Evolutionary conservation across 768 basidiomycete species (phyloP), one percentile per base, ranked within the genome.

Genomic region (Lactifluus volemus): DNA sequence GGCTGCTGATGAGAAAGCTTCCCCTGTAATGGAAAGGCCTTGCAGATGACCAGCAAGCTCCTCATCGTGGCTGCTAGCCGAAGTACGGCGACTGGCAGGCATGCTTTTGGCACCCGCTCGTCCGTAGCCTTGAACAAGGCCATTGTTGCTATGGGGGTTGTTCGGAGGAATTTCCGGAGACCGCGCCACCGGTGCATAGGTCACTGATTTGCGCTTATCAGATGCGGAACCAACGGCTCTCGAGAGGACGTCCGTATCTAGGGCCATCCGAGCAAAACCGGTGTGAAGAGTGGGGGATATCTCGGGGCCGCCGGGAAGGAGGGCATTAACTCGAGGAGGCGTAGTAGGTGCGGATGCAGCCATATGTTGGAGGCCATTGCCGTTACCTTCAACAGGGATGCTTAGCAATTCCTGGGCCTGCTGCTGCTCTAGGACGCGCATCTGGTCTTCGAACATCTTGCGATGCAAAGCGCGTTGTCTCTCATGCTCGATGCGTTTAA

Each of bases 391-490:
- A 70, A 81, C 82, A 39, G 88, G 88, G 67, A 92, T 80, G 66
- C 73, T 81, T 68, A 94, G 83, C 42, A 93, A 80, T 71, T 93
- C 90, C 65, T 89, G 86, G 12, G 84, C 85, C 74, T 98, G 95
- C 72, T 92, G 86, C 65, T 88, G 86, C 75, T 98, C 94, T 65
- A 98, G 81, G 56, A 81, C 85, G 58, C 88, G 87, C 95, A 97
- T 97, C 75, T 97, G 93, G 68, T 96, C 92, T 74, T 98, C 95
- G 73, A 98, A 98, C 68, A 91, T 75, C 74, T 85, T 88, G 70
- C 93, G 86, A 72, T 96, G 94, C 47, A 90, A 72, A 42, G 76
- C 76, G 63, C 94, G 91, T 74, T 94, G 91, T 54, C 90, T 85
- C 74, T 97, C 93, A 70, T 98, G 92, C 73, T 94, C 74, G 65